Percentiles rank a stretch among this genome's conserved stretches.
Evolutionary conservation across 1,284 basidiomycete species (phyloP).

Genomic region (Takashimella tepidaria): DNA sequence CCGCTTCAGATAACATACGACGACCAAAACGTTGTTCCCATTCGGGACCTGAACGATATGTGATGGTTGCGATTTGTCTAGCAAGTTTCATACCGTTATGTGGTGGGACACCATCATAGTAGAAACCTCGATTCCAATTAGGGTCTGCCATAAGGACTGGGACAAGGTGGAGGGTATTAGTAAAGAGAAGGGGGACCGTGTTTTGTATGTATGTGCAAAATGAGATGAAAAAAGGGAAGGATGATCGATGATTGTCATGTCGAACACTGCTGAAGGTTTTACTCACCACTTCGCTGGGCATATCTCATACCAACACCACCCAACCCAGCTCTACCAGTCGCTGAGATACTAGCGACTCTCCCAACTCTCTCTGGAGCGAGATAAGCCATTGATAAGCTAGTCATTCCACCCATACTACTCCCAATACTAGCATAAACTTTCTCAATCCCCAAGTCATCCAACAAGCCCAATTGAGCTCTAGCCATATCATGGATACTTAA

Average conservation of each 20-base stretch:
- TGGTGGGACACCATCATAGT: conserved; percentile 89
- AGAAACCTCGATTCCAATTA: conserved; percentile 98
- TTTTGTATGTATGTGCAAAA: no score
- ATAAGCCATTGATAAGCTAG: conserved; percentile 91
- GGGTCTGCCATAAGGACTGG: conserved; percentile 97
- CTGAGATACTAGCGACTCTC: conserved; percentile 88
- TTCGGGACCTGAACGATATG: conserved; percentile 96
- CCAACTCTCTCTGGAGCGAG: conserved; percentile 82
- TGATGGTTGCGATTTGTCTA: conserved; percentile 97
- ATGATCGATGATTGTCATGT: no score
- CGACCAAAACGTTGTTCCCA: conserved; percentile 97
- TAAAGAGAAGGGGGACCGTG: no score
- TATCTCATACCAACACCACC: conserved; percentile 92
- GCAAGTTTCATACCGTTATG: conserved; percentile 99
- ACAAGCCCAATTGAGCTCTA: conserved; percentile 78
- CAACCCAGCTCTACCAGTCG: conserved; percentile 84
- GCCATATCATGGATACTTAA: conserved; percentile 94
- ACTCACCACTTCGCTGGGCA: conserved; percentile 76
- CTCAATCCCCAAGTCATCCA: conserved; percentile 79
- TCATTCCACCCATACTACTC: conserved; percentile 96
- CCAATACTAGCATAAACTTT: conserved; percentile 90
- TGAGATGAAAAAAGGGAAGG: no score
- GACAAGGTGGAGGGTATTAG: no score
- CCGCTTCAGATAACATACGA: conserved; percentile 45
- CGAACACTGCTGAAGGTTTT: no score